Evolutionary conservation across 1,139 yeast species (phyloP).

Genomic region (Sugiyamaella neomexicana): DNA sequence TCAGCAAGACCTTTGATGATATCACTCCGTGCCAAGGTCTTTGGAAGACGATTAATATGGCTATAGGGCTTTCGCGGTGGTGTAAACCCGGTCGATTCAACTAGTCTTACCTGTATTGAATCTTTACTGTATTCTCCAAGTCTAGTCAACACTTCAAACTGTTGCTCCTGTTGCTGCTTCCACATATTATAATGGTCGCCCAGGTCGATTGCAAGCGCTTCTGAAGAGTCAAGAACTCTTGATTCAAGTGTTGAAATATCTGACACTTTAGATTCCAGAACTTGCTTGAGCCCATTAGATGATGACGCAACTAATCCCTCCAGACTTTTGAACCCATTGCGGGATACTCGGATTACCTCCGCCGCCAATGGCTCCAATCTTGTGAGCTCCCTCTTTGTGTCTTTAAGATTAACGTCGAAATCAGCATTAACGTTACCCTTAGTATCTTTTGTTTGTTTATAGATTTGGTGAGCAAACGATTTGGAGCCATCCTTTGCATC

Average conservation of each 20-base stretch:
- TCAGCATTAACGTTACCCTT: neutral
- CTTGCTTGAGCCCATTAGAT: neutral
- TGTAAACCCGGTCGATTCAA: neutral
- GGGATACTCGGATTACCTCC: neutral
- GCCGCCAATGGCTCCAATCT: neutral
- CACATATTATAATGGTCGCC: neutral
- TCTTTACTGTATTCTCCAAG: constrained; percentile 1
- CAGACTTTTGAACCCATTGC: constrained; percentile 2
- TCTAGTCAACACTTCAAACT: neutral
- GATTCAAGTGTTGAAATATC: constrained; percentile 4
- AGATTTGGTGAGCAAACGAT: constrained; percentile 12
- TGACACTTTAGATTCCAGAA: neutral
- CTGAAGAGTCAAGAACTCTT: constrained; percentile 4
- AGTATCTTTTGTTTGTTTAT: constrained; percentile 6
- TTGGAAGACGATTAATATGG: neutral
- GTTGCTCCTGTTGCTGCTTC: constrained; percentile 2
- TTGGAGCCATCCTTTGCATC: constrained; percentile 4
- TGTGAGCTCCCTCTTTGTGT: neutral
- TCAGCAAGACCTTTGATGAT: neutral
- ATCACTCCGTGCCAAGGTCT: neutral
- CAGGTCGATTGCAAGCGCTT: constrained; percentile 2
- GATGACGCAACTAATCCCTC: neutral
- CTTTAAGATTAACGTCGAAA: neutral
- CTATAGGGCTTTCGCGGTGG: constrained; percentile 8
- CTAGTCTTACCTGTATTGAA: neutral